phyloP scores from a whole-genome alignment of 140 eudicot species.

The Bidens hawaiensis region DNA sequence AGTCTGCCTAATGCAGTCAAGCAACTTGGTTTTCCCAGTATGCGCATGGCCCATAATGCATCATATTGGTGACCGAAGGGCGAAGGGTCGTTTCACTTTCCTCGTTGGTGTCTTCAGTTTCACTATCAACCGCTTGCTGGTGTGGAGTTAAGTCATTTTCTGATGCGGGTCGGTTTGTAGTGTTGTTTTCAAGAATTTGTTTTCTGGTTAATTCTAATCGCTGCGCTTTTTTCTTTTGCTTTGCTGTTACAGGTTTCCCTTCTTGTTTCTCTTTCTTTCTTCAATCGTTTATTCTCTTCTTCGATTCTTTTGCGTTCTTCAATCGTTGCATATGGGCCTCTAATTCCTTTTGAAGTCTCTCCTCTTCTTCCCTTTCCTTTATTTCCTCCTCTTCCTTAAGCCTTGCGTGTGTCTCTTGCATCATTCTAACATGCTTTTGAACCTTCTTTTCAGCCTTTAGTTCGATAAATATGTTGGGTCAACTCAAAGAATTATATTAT shows the following conservation, averaged over 20 bases:
- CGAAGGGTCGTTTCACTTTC: slow-evolving; percentile 48
- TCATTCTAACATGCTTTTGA: slow-evolving; percentile 72
- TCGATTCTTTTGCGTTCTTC: slow-evolving; percentile 66
- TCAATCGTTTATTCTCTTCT: slow-evolving; percentile 72
- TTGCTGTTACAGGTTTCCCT: slow-evolving; percentile 70
- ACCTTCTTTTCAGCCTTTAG: slow-evolving; percentile 60
- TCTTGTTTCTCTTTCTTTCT: slow-evolving; percentile 73
- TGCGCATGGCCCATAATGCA: slow-evolving; percentile 98
- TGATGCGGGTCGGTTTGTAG: slow-evolving; percentile 50
- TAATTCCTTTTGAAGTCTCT: slow-evolving; percentile 55
- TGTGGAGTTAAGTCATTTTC: slow-evolving; percentile 63
- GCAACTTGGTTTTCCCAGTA: slow-evolving; percentile 91
- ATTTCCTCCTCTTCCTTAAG: slow-evolving; percentile 48
- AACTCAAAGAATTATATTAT: too few relatives aligned
- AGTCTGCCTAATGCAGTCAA: slow-evolving; percentile 89
- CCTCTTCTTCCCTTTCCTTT: slow-evolving; percentile 84
- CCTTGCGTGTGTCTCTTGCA: slow-evolving; percentile 81
- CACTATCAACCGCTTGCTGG: slow-evolving; percentile 22
- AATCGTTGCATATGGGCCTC: slow-evolving; percentile 56
- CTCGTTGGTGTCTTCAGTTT: slow-evolving; percentile 29
- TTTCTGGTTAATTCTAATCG: slow-evolving; percentile 75
- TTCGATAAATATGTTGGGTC: slow-evolving; percentile 39
- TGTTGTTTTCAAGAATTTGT: slow-evolving; percentile 66
- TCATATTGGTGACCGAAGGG: slow-evolving; percentile 93
- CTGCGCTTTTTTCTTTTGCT: slow-evolving; percentile 86